A percentile compares a stretch with the other conserved stretches of the same genome.
Evolutionary conservation across 345 rosid species (phyloP).

Genomic region (Pelargonium nanum): DNA sequence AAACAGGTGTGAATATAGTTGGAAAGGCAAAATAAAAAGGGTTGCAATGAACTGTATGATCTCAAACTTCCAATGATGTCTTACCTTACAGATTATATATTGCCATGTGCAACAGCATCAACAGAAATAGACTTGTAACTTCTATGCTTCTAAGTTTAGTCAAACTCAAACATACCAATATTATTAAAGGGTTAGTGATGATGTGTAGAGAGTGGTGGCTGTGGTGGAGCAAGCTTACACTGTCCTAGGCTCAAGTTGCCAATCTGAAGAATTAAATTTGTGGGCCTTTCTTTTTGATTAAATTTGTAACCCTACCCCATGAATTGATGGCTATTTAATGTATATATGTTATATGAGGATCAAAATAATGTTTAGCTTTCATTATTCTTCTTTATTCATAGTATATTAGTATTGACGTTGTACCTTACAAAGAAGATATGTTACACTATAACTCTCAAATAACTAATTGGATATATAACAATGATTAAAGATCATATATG

Average conservation of each 20-base stretch:
- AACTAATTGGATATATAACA: too few relatives aligned
- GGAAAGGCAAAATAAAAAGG: too few relatives aligned
- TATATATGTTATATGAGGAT: too few relatives aligned
- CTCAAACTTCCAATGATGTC: not conserved
- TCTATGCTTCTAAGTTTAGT: not conserved
- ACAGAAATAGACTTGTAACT: not conserved
- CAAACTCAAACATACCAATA: not conserved
- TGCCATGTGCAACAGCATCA: not conserved
- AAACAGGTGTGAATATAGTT: too few relatives aligned
- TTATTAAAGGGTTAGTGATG: not conserved
- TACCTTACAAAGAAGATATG: too few relatives aligned
- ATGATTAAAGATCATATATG: too few relatives aligned
- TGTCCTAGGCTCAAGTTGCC: conserved; percentile 10
- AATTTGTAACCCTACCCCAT: not conserved
- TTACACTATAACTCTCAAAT: too few relatives aligned
- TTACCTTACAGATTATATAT: not conserved
- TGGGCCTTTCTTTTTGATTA: conserved; percentile 9
- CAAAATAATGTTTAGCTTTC: not conserved
- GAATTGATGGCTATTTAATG: not conserved
- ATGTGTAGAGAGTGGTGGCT: not conserved
- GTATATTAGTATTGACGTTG: too few relatives aligned
- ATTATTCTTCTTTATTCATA: too few relatives aligned
- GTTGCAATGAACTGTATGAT: not conserved
- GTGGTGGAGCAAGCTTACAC: not conserved
- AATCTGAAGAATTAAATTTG: conserved; percentile 14